Evolutionary conservation across 192 early-diverging fungal genomes (phyloP).

Genomic region (Umbelopsis sp.): DNA sequence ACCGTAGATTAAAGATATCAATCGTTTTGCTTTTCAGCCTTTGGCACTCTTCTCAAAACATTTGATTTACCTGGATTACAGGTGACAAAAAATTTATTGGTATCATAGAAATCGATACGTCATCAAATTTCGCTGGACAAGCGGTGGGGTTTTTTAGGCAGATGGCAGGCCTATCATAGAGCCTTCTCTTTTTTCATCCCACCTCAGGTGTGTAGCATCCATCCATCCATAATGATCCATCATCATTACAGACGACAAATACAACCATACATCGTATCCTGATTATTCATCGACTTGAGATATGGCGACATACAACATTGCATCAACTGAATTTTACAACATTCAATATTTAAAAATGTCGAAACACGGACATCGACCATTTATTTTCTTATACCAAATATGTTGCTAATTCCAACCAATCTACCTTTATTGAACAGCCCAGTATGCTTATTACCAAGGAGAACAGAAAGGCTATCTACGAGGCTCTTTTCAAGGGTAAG

Average conservation of each 20-base stretch:
- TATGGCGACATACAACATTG: background rate
- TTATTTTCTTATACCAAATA: background rate
- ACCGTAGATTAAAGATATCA: too few relatives aligned
- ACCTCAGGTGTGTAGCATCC: constrained; percentile 24
- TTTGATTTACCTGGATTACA: too few relatives aligned
- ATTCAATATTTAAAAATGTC: constrained; percentile 12
- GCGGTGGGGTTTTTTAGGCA: background rate
- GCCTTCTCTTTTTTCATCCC: constrained; percentile 24
- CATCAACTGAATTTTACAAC: background rate
- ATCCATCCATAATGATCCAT: constrained; percentile 21
- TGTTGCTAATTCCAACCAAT: constrained; percentile 13
- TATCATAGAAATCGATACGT: background rate
- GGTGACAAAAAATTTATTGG: too few relatives aligned
- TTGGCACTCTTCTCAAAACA: too few relatives aligned
- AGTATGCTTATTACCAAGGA: constrained; percentile 56
- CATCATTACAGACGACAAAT: background rate
- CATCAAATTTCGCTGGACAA: background rate
- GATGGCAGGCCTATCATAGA: background rate
- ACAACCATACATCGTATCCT: background rate
- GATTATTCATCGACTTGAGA: constrained; percentile 1
- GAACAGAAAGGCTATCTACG: constrained; percentile 97
- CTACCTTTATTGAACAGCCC: constrained; percentile 9
- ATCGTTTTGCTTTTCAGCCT: too few relatives aligned
- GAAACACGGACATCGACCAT: background rate
- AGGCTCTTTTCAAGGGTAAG: constrained; percentile 85